A percentile compares a stretch with the other conserved stretches of the same genome.
Conservation (phyloP, 2,329 filamentous ascomycete genomes). For the Arthrobotrys megalospora region DNA sequence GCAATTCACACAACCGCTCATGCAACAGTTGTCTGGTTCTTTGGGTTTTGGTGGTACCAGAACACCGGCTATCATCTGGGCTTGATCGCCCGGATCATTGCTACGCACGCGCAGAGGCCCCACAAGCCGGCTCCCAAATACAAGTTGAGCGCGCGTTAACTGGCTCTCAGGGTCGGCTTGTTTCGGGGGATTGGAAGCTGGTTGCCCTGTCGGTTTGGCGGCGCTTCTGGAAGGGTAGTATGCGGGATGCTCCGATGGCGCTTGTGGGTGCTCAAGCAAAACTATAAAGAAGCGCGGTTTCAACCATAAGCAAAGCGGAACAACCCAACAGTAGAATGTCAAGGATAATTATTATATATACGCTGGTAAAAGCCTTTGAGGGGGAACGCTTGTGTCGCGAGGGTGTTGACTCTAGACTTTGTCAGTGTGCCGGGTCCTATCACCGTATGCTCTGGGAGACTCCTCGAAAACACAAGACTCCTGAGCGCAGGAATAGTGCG, state of each 20-base stretch:
- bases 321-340: slow-evolving; percentile 2
- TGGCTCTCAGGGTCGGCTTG: not conserved
- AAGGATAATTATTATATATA: slow-evolving; percentile 30
- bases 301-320: slow-evolving; percentile 14
- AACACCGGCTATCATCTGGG: slow-evolving; percentile 81
- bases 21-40: slow-evolving; percentile 98
- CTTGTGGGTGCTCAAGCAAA: slow-evolving; percentile 60
- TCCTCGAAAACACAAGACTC: not conserved
- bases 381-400: slow-evolving; percentile 60
- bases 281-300: slow-evolving; percentile 45
- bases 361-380: slow-evolving; percentile 63
- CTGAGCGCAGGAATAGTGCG: slow-evolving; percentile 17
- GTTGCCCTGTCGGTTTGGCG: not conserved
- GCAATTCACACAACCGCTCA: slow-evolving; percentile 98
- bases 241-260: slow-evolving; percentile 62
- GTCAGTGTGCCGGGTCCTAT: not conserved
- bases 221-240: slow-evolving; percentile 44
- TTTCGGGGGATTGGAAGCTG: slow-evolving; percentile 7
- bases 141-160: slow-evolving; percentile 72
- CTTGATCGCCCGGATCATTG: slow-evolving; percentile 73
- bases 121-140: slow-evolving; percentile 85
- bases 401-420: not conserved
- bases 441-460: not conserved
- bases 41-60: slow-evolving; percentile 84
- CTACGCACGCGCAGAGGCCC: slow-evolving; percentile 81